A percentile compares a stretch with the other conserved stretches of the same genome.
Conservation (phyloP, 441 rosid species). For the Eruca vesicaria region DNA sequence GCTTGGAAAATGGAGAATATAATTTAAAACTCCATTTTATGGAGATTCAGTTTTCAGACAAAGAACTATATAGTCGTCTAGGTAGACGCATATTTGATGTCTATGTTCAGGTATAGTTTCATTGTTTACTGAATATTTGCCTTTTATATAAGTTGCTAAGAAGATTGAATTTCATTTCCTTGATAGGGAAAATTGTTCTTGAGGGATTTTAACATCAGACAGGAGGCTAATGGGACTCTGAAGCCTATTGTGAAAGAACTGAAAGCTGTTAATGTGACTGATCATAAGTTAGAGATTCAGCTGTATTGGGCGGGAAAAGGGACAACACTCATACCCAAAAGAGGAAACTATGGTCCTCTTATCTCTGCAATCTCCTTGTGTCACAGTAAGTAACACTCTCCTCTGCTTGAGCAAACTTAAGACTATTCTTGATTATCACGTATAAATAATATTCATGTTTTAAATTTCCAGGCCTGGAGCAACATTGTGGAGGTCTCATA, state of each 20-base stretch:
- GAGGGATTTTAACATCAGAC: constrained; percentile 48
- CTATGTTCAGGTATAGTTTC: constrained; percentile 53
- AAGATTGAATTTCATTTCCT: background rate
- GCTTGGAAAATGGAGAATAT: constrained; percentile 52
- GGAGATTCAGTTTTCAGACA: constrained; percentile 51
- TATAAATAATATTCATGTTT: background rate
- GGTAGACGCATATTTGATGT: constrained; percentile 59
- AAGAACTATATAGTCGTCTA: constrained; percentile 26
- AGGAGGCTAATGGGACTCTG: constrained; percentile 37
- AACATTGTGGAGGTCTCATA: constrained; percentile 15
- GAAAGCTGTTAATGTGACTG: constrained; percentile 1
- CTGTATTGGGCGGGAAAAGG: constrained; percentile 38
- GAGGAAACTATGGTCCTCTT: constrained; percentile 35
- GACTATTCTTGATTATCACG: background rate
- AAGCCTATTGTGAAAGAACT: constrained; percentile 29
- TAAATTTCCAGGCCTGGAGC: constrained; percentile 17
- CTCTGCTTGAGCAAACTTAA: background rate
- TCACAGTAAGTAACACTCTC: constrained; percentile 37
- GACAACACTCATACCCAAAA: constrained; percentile 17
- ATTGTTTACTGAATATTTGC: background rate
- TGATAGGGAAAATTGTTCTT: constrained; percentile 41
- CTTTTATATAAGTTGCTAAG: background rate
- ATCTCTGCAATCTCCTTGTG: constrained; percentile 35
- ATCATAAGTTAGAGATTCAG: constrained; percentile 24
- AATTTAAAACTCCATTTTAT: constrained; percentile 49